A percentile compares a stretch with the other conserved stretches of the same genome.
Conservation (phyloP, 768 basidiomycete genomes). For the Pisolithus sp. region DNA sequence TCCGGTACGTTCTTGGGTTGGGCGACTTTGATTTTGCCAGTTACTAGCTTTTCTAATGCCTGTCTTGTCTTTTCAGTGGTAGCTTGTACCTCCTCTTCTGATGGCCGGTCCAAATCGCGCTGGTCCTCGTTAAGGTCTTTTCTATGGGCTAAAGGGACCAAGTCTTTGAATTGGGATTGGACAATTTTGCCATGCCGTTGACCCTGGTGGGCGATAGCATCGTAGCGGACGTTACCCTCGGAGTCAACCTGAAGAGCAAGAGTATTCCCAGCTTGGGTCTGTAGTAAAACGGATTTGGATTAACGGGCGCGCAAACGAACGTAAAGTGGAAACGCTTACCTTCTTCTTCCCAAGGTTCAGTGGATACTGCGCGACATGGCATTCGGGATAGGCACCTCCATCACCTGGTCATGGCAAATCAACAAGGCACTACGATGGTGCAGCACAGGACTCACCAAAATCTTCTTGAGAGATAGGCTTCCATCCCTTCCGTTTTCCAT, state of each 20-base stretch:
- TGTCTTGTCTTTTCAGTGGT: conserved; percentile 87
- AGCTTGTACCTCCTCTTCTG: conserved; percentile 86
- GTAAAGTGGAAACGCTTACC: conserved; percentile 36
- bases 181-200: conserved; percentile 80
- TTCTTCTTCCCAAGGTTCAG: conserved; percentile 94
- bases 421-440: neutral
- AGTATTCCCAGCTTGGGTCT: conserved; percentile 91
- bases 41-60: conserved; percentile 89
- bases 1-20: conserved; percentile 95
- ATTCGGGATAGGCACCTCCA: conserved; percentile 89
- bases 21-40: conserved; percentile 96
- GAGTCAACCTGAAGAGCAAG: conserved; percentile 94
- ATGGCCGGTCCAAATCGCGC: conserved; percentile 81
- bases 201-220: conserved; percentile 94
- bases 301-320: neutral
- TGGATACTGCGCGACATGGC: conserved; percentile 96
- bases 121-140: conserved; percentile 78
- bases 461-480: conserved; percentile 76
- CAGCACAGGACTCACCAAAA: conserved; percentile 52
- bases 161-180: conserved; percentile 96
- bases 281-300: conserved; percentile 1
- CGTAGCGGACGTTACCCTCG: conserved; percentile 95
- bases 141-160: conserved; percentile 85
- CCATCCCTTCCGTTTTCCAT: conserved; percentile 85
- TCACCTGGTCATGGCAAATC: conserved; percentile 43